Percentiles rank a stretch among this genome's conserved stretches.
phyloP scores from a whole-genome alignment of 1,139 yeast species.

The Saccharomyces pastorianus region DNA sequence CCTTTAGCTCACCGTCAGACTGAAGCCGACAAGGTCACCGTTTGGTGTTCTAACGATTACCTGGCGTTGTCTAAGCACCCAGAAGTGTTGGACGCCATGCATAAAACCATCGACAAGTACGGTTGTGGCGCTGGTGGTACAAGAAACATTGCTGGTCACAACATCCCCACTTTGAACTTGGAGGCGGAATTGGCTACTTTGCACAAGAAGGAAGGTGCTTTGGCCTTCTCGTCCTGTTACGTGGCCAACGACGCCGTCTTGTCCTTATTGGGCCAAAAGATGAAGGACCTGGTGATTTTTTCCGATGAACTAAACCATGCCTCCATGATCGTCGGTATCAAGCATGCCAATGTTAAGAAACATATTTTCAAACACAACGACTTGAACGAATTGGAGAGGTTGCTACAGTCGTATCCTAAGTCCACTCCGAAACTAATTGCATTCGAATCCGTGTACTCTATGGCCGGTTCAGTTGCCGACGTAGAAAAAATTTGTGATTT shows the following conservation, averaged over 20 bases:
- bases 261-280: conserved; percentile 80
- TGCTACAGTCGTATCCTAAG: conserved; percentile 71
- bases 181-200: conserved; percentile 83
- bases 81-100: conserved; percentile 68
- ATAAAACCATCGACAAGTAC: conserved; percentile 70
- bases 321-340: conserved; percentile 92
- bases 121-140: conserved; percentile 99
- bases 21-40: conserved; percentile 81
- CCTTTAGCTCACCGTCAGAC: conserved; percentile 80
- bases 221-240: conserved; percentile 90
- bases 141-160: conserved; percentile 97
- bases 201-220: conserved; percentile 91
- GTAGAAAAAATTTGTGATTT: conserved; percentile 87
- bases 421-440: conserved; percentile 90
- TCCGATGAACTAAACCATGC: conserved; percentile 94
- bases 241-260: conserved; percentile 97
- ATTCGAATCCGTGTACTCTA: conserved; percentile 92
- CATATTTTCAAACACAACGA: conserved; percentile 90
- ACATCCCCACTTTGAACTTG: conserved; percentile 72
- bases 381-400: conserved; percentile 68
- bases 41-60: conserved; percentile 98
- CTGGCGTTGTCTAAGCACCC: conserved; percentile 87
- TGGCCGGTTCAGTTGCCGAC: conserved; percentile 97
- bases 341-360: conserved; percentile 84
- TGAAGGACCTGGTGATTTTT: conserved; percentile 83